These are phyloP conservation scores for Debaryomyces hansenii DNA, from an alignment of 805 yeast species.

Conservation along the genomic window DNA sequence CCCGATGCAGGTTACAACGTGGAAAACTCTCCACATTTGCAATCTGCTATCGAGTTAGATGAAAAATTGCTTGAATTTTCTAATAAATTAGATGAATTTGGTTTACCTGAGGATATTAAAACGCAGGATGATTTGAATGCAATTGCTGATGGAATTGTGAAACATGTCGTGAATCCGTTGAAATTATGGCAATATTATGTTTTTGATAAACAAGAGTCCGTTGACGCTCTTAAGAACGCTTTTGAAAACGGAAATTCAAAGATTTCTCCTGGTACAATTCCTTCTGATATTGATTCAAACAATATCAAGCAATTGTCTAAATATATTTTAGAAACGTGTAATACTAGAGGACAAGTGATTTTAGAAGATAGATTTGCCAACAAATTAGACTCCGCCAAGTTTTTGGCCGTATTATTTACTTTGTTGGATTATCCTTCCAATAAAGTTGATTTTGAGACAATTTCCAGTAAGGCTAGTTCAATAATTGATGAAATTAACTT, in stretches of 20 bases:
- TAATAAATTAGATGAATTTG: conserved; percentile 50
- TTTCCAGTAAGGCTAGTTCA: conserved; percentile 39
- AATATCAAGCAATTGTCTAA: conserved; percentile 46
- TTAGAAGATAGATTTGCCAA: conserved; percentile 54
- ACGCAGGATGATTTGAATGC: conserved; percentile 53
- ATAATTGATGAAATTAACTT: conserved; percentile 78
- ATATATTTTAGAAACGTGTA: conserved; percentile 46
- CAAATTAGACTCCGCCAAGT: conserved; percentile 46
- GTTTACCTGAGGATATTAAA: conserved; percentile 59
- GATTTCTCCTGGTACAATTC: conserved; percentile 39
- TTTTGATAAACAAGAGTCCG: conserved; percentile 50
- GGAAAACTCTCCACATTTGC: conserved; percentile 86
- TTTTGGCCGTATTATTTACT: conserved; percentile 51
- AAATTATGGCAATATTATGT: conserved; percentile 90
- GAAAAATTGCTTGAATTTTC: conserved; percentile 66
- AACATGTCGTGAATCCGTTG: conserved; percentile 64
- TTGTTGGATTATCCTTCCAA: conserved; percentile 13
- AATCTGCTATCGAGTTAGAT: conserved; percentile 83
- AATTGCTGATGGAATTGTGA: conserved; percentile 67
- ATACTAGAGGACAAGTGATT: conserved; percentile 41
- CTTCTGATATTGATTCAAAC: conserved; percentile 37
- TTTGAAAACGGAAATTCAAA: conserved; percentile 30
- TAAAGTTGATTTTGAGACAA: conserved; percentile 23
- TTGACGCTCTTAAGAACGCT: conserved; percentile 35
- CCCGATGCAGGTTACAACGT: conserved; percentile 90